These are phyloP conservation scores for Protostelium mycophagum DNA, from an alignment of 78 protist genomes.

Conservation along the genomic window DNA sequence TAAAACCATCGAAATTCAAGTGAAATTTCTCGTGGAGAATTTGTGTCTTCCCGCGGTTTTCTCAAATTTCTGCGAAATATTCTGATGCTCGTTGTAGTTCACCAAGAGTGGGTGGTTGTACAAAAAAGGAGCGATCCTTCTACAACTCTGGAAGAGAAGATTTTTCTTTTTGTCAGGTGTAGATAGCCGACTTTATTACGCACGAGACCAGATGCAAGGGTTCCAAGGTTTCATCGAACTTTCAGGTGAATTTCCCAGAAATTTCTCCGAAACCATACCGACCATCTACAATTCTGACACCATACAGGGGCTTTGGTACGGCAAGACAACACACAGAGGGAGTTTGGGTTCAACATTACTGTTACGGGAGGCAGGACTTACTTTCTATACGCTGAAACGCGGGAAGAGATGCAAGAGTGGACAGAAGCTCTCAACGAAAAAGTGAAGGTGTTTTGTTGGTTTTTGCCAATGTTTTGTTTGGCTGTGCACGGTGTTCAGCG, in stretches of 20 bases:
- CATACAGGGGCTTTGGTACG: not conserved
- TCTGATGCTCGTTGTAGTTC: not conserved
- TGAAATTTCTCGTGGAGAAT: not conserved
- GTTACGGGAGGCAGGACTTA: not conserved
- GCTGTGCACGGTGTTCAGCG: too few species aligned
- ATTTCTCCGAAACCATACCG: not conserved
- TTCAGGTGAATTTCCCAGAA: not conserved
- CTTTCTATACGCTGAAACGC: not conserved
- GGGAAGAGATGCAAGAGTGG: not conserved
- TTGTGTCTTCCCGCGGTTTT: not conserved
- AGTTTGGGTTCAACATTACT: not conserved
- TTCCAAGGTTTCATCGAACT: not conserved
- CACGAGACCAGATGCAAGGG: not conserved
- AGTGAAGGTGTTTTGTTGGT: not conserved
- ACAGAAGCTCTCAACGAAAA: not conserved
- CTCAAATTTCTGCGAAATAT: not conserved
- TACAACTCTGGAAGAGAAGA: not conserved
- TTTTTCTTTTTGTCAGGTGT: not conserved
- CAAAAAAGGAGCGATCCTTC: not conserved
- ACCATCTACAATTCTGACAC: not conserved
- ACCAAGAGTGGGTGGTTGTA: not conserved
- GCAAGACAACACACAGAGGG: not conserved
- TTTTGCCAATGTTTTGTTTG: too few species aligned
- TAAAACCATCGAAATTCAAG: too few species aligned
- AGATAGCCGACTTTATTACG: not conserved